Evolutionary conservation across 768 basidiomycete genomes (phyloP).

Genomic region (Pluteus cervinus): DNA sequence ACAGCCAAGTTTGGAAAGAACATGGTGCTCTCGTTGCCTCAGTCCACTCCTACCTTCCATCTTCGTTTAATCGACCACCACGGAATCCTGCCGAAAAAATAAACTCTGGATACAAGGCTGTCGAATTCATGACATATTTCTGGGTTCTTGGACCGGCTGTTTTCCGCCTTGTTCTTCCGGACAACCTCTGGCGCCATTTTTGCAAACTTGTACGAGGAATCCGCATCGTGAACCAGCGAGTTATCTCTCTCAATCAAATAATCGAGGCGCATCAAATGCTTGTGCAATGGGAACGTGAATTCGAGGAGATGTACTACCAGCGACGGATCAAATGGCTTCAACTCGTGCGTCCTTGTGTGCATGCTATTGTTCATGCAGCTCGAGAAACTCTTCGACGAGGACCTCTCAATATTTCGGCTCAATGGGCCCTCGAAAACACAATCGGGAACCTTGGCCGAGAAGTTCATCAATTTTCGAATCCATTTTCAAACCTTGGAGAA

Average conservation of each 20-base stretch:
- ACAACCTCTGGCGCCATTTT: slow-evolving; percentile 14
- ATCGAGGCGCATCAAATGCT: slow-evolving; percentile 11
- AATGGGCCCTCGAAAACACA: slow-evolving; percentile 21
- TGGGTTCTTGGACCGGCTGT: slow-evolving; percentile 21
- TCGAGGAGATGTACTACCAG: slow-evolving; percentile 24
- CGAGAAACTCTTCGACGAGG: slow-evolving; percentile 14
- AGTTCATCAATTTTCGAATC: slow-evolving; percentile 14
- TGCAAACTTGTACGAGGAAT: slow-evolving; percentile 19
- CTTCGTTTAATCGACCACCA: slow-evolving; percentile 21
- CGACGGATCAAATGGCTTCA: slow-evolving; percentile 18
- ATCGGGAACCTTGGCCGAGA: slow-evolving; percentile 21
- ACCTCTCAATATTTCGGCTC: slow-evolving; percentile 13
- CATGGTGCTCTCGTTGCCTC: slow-evolving; percentile 9
- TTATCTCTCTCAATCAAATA: slow-evolving; percentile 11
- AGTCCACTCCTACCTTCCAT: slow-evolving; percentile 6
- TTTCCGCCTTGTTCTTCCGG: slow-evolving; percentile 13
- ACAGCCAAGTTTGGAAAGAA: slow-evolving; percentile 1
- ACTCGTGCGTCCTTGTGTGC: slow-evolving; percentile 21
- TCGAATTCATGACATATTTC: slow-evolving; percentile 20
- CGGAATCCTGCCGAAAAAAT: slow-evolving; percentile 25
- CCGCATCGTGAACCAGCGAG: slow-evolving; percentile 15
- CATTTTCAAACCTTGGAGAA: slow-evolving; percentile 18
- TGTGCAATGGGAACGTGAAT: slow-evolving; percentile 19
- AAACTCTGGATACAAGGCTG: slow-evolving; percentile 23
- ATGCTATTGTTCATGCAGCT: slow-evolving; percentile 18